Evolutionary conservation across 2,329 filamentous ascomycete species (phyloP), one percentile per base, ranked within the genome.

Genomic region (Aschersonia sp.): DNA sequence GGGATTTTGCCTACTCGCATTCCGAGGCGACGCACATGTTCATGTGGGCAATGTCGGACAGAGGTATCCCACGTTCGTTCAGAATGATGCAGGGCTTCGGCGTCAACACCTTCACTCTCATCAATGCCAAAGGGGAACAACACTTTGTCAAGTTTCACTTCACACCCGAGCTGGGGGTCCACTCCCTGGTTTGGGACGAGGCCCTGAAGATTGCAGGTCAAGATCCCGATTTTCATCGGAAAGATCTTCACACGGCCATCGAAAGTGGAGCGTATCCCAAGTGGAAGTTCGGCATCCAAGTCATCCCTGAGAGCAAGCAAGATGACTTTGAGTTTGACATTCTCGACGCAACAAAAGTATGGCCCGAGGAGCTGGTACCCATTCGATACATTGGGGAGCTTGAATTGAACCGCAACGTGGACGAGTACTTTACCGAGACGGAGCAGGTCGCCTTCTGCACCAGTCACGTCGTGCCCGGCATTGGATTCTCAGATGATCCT

Each of bases 1-100:
- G 82, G 83, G 83, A 88, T 57, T 87, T 87, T 55, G 69, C 76
- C 41, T 81, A 69, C 52, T 55, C 57, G 46, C 63, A 87, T 56
- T 68, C 77, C 0, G 83, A 90, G 60, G 75, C 82, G 0, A 86
- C 83, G 0, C 83, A 88, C 60, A 87, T 87, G 81, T 83, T 77
- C 55, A 78, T 85, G 71, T 89, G 85, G 84, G 68, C 79, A 32
- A 85, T 87, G 80, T 83, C 78, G 7, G 85, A 88, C 59, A 74
- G 83, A 31, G 71, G 72, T 0, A 87, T 87, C 48, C 85, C 85
- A 1, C 75, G 83, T 2, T 86, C 81, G 0, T 88, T 73, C 64
- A 79, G 85, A 30, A 88, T 88, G 83, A 88, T 90, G 82, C 83
- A 90, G 54, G 85, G 85, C 0, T 90, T 89, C 49, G 85, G 85